Evolutionary conservation across 2,329 filamentous ascomycete genomes (phyloP).

Genomic region (Penicillium sp.): DNA sequence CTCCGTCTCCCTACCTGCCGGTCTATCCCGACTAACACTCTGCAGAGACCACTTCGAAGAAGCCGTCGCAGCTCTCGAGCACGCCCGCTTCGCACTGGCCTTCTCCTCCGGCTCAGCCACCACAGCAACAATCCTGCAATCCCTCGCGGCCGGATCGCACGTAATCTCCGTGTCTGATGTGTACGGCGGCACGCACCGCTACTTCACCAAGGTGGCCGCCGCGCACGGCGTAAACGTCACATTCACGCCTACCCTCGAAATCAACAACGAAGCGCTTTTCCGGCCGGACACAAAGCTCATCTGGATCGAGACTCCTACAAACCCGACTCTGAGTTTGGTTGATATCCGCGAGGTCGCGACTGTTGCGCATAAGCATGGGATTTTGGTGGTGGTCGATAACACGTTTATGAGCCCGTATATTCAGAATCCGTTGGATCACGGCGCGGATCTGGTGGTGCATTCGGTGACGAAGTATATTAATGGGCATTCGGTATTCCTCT

Average conservation of each 20-base stretch:
- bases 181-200: slow-evolving; percentile 95
- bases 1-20: not conserved
- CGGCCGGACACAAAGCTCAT: slow-evolving; percentile 85
- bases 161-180: slow-evolving; percentile 96
- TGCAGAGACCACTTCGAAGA: slow-evolving; percentile 81
- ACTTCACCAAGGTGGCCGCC: slow-evolving; percentile 96
- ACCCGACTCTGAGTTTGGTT: slow-evolving; percentile 88
- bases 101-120: slow-evolving; percentile 93
- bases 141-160: slow-evolving; percentile 83
- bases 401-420: slow-evolving; percentile 96
- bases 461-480: slow-evolving; percentile 99
- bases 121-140: slow-evolving; percentile 89
- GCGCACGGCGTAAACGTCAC: slow-evolving; percentile 93
- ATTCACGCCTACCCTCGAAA: slow-evolving; percentile 88
- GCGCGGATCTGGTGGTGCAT: slow-evolving; percentile 95
- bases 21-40: not conserved
- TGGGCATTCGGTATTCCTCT: slow-evolving; percentile 63
- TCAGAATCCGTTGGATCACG: slow-evolving; percentile 91
- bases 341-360: slow-evolving; percentile 84
- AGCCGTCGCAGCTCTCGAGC: slow-evolving; percentile 86
- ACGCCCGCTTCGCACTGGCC: slow-evolving; percentile 86
- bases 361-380: slow-evolving; percentile 79
- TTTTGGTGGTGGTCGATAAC: slow-evolving; percentile 98
- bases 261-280: slow-evolving; percentile 81
- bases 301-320: slow-evolving; percentile 95